Evolutionary conservation across 2,329 filamentous ascomycete species (phyloP).

Genomic region (Colletotrichum truncatum): DNA sequence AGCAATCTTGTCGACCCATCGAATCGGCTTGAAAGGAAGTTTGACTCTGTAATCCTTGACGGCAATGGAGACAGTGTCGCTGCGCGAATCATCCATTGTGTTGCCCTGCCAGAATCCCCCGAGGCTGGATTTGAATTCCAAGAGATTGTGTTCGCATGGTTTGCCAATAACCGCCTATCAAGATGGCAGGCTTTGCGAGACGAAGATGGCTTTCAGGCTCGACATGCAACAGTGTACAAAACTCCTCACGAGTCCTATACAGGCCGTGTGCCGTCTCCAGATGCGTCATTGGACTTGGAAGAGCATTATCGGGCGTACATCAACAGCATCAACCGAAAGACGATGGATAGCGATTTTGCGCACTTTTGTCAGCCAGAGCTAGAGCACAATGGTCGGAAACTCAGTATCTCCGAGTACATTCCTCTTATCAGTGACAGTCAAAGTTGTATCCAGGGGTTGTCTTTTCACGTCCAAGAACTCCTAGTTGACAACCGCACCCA

Average conservation of each 20-base stretch:
- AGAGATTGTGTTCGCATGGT: conserved; percentile 11
- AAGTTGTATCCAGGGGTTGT: conserved; percentile 38
- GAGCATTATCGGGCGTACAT: conserved; percentile 40
- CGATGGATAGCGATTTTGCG: conserved; percentile 36
- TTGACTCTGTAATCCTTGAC: not conserved
- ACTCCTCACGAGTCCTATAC: not conserved
- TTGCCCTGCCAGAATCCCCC: not conserved
- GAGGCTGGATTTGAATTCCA: not conserved
- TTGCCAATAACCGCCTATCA: not conserved
- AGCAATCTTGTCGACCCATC: not conserved
- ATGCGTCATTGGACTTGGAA: not conserved
- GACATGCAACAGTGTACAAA: not conserved
- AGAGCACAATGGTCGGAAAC: conserved; percentile 38
- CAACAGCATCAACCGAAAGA: conserved; percentile 40
- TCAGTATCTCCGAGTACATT: conserved; percentile 37
- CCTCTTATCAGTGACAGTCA: conserved; percentile 40
- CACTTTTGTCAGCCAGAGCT: conserved; percentile 38
- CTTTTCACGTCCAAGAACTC: conserved; percentile 35
- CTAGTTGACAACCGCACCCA: conserved; percentile 40
- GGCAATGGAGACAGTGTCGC: not conserved
- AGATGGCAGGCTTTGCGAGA: conserved; percentile 4
- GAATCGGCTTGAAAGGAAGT: not conserved
- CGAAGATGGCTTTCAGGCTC: not conserved
- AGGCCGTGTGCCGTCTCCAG: not conserved
- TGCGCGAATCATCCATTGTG: not conserved